These are phyloP conservation scores for Apocynum venetum DNA, from an alignment of 257 asterid genomes.

Conservation along the genomic window DNA sequence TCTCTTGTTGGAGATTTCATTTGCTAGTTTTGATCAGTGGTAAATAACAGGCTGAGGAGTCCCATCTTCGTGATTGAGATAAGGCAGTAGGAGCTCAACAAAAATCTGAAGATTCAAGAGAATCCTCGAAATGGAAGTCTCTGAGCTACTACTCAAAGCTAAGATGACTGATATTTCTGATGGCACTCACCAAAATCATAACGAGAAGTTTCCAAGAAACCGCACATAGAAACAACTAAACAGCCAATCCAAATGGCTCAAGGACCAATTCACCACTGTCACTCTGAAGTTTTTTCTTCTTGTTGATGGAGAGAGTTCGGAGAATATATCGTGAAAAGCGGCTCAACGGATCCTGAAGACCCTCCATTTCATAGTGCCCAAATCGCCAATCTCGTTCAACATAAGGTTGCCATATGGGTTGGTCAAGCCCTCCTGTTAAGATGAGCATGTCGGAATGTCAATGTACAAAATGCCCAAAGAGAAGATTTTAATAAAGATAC, in stretches of 20 bases:
- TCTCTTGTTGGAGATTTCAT: neutral
- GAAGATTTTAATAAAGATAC: neutral
- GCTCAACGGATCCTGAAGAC: constrained; percentile 89
- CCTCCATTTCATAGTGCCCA: constrained; percentile 90
- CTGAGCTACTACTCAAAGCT: neutral
- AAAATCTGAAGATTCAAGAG: neutral
- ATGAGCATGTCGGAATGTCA: neutral
- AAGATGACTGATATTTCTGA: neutral
- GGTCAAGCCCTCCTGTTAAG: constrained; percentile 79
- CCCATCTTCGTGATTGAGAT: neutral
- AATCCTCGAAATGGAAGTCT: neutral
- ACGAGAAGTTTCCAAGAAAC: neutral
- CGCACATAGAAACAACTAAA: constrained; percentile 10
- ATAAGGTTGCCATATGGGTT: constrained; percentile 58
- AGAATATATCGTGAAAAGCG: constrained; percentile 51
- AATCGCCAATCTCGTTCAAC: constrained; percentile 79
- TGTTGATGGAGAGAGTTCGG: constrained; percentile 38
- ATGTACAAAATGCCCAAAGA: neutral
- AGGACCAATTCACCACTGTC: constrained; percentile 46
- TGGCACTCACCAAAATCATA: neutral
- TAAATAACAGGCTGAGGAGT: neutral
- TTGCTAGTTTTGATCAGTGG: neutral
- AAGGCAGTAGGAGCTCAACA: neutral
- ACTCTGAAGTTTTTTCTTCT: constrained; percentile 32
- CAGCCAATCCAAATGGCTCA: constrained; percentile 37